Evolutionary conservation across 768 basidiomycete species (phyloP), one percentile per base, ranked within the genome.

Genomic region (Obba rivulosa): DNA sequence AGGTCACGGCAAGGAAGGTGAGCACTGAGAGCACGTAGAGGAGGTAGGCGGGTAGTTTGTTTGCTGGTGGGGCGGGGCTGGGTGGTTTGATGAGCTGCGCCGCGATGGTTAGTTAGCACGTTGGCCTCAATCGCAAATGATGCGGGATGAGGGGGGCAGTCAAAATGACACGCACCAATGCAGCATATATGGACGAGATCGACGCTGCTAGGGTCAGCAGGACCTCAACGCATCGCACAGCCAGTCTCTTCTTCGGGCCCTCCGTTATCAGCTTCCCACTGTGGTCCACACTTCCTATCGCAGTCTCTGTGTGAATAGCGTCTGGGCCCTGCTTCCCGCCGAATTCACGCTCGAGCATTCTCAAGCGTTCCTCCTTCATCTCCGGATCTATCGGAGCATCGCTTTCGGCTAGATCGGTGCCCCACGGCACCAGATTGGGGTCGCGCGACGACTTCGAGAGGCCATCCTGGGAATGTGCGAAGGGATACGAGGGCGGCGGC

Each of bases 321-420:
- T 46, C 51, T 46, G 23, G 52, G 48, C 17, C 47, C 39, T 50
- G 52, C 41, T 72, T 70, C n/a, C 66, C 62, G 3, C 78, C 63
- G 60, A 86, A 87, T 52, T 85, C 83, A 16, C 74, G 74, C 59
- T 85, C 79, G 9, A 87, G 72, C 82, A 85, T 85, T 5, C 81
- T 76, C 55, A 85, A 71, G 16, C 84, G 73, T 55, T 85, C 83
- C 61, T 81, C 80, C 61, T 83, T 86, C 24, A 78, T 66, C n/a
- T 70, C 62, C 1, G 74, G 63, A 48, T 79, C 73, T 3, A 83
- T 55, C 1, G 66, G 62, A 0, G 65, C 62, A 17, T 67, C 69
- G 48, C 71, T 69, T 18, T 74, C 72, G 11, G 73, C 70, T 1
- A 70, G 71, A 43, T 79, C 76, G 41, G 60, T 65, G 46, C 67